Conservation (phyloP, 1,284 basidiomycete species). For the Cystobasidiaceae sp. region DNA sequence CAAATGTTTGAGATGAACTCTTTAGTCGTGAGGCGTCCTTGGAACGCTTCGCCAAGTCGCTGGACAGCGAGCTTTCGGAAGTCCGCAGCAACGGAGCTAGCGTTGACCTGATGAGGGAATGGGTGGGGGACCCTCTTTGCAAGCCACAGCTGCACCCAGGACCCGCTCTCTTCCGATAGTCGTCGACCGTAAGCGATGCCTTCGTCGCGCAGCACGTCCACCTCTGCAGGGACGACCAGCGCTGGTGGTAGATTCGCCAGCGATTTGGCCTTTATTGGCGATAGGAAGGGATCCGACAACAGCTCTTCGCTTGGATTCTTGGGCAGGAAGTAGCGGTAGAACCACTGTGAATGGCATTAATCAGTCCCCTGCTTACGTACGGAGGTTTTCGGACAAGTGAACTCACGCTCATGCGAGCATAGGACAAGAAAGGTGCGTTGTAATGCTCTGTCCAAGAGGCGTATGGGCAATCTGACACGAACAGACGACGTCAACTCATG, state of each 20-base stretch:
- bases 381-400: not conserved
- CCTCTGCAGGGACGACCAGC: conserved; percentile 28
- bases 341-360: too few relatives aligned
- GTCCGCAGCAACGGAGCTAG: conserved; percentile 16
- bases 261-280: conserved; percentile 19
- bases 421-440: conserved; percentile 24
- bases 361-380: too few relatives aligned
- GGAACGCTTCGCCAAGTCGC: conserved; percentile 19
- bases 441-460: conserved; percentile 26
- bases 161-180: conserved; percentile 2
- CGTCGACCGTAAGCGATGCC: conserved; percentile 29
- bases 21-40: not conserved
- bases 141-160: conserved; percentile 27
- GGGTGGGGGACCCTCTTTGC: conserved; percentile 26
- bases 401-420: conserved; percentile 24
- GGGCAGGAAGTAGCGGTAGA: conserved; percentile 30
- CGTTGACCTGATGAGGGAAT: conserved; percentile 28
- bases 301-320: conserved; percentile 4
- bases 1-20: conserved; percentile 20
- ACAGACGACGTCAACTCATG: too few relatives aligned
- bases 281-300: conserved; percentile 10
- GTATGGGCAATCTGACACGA: conserved; percentile 24
- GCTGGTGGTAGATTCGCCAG: conserved; percentile 28
- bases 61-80: conserved; percentile 22
- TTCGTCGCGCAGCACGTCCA: conserved; percentile 29